Percentiles rank a stretch among this genome's conserved stretches.
Conservation (phyloP, 352 stramenopile species). For the Globisporangium apiculatum region DNA sequence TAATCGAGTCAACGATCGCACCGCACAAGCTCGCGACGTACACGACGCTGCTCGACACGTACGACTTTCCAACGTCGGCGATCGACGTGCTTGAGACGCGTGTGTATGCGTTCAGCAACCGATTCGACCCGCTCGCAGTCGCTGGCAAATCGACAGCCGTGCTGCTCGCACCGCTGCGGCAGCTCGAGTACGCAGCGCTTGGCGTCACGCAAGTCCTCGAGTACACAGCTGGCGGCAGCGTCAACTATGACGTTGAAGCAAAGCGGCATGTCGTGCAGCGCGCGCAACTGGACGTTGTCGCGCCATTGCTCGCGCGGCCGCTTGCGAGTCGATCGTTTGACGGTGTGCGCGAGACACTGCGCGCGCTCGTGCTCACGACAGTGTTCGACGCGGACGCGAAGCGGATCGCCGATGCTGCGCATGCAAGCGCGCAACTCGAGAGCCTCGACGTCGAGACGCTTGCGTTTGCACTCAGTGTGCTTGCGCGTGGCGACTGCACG, state of each 20-base stretch:
- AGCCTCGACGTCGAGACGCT: slow-evolving; percentile 35
- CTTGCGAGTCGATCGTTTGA: slow-evolving; percentile 21
- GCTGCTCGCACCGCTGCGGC: slow-evolving; percentile 29
- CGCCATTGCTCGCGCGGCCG: slow-evolving; percentile 23
- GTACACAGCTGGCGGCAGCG: slow-evolving; percentile 14
- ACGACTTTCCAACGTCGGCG: slow-evolving; percentile 42
- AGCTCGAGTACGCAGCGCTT: slow-evolving; percentile 50
- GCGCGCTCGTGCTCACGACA: slow-evolving; percentile 37
- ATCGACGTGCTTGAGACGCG: slow-evolving; percentile 63
- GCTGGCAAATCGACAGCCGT: slow-evolving; percentile 28
- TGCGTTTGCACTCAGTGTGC: slow-evolving; percentile 42
- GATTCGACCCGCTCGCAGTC: slow-evolving; percentile 43
- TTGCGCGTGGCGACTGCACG: slow-evolving; percentile 39
- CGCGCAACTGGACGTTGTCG: slow-evolving; percentile 20
- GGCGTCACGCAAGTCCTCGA: slow-evolving; percentile 35
- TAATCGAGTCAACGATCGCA: slow-evolving; percentile 19
- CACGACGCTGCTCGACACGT: slow-evolving; percentile 49
- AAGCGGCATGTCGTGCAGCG: slow-evolving; percentile 13
- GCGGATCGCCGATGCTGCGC: slow-evolving; percentile 7
- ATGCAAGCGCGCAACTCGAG: background rate
- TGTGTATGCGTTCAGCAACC: slow-evolving; percentile 32
- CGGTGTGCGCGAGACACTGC: slow-evolving; percentile 32
- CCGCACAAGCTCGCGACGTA: slow-evolving; percentile 49
- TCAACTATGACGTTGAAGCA: slow-evolving; percentile 2
- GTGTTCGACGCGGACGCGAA: background rate